A percentile compares a stretch with the other conserved stretches of the same genome.
Conservation (phyloP, 768 basidiomycete genomes). For the Calocybe cyanea region DNA sequence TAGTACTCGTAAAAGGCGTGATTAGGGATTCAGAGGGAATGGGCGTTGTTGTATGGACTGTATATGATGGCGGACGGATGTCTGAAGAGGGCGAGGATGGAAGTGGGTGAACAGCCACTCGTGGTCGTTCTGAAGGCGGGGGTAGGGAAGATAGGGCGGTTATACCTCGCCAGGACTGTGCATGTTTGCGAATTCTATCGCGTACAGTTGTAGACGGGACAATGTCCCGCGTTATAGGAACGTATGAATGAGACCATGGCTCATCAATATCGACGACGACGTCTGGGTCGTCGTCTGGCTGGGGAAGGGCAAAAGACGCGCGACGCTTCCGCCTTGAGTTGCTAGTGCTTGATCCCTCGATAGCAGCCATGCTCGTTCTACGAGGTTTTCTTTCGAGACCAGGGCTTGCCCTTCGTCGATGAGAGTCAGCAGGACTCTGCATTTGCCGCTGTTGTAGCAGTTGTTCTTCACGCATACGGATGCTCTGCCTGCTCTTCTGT, state of each 20-base stretch:
- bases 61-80: conserved; percentile 43
- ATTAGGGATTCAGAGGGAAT: conserved; percentile 56
- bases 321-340: conserved; percentile 20
- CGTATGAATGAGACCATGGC: conserved; percentile 41
- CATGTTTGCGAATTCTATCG: conserved; percentile 51
- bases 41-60: conserved; percentile 58
- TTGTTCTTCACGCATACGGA: conserved; percentile 26
- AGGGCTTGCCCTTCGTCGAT: conserved; percentile 31
- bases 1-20: conserved; percentile 57
- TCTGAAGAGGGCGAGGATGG: conserved; percentile 7
- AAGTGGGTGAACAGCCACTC: not conserved
- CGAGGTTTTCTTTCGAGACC: conserved; percentile 29
- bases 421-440: conserved; percentile 17
- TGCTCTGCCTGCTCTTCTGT: conserved; percentile 37
- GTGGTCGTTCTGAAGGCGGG: conserved; percentile 1
- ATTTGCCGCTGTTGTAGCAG: conserved; percentile 13
- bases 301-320: conserved; percentile 12
- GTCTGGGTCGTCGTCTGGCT: conserved; percentile 20
- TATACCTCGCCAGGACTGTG: conserved; percentile 64
- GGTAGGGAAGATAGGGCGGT: conserved; percentile 37
- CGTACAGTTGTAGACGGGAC: conserved; percentile 40
- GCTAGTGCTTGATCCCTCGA: conserved; percentile 32
- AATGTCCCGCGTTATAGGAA: conserved; percentile 44
- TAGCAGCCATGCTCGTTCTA: conserved; percentile 30
- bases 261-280: conserved; percentile 49